Conservation (phyloP, 176 grass and related monocot species). For the Miscanthus lutarioriparius region DNA sequence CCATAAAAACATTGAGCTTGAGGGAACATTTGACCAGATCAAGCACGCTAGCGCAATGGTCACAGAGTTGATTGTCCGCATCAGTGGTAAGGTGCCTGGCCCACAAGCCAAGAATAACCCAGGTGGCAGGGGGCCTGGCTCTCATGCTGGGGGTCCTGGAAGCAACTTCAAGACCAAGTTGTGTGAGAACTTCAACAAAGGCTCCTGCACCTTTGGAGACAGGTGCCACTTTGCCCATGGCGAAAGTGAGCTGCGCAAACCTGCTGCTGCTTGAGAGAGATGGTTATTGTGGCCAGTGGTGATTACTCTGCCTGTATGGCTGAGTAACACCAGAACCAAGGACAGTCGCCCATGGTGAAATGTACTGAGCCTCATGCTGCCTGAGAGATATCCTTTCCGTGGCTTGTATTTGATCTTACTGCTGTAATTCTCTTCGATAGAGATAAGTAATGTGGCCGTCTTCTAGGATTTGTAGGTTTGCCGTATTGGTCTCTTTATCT, state of each 20-base stretch:
- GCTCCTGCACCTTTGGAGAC: constrained; percentile 84
- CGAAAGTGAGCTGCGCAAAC: constrained; percentile 61
- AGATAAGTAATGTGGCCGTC: neutral
- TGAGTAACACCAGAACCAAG: constrained; percentile 14
- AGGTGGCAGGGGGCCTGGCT: neutral
- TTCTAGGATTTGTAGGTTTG: constrained; percentile 27
- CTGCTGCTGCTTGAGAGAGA: constrained; percentile 34
- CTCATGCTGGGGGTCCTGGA: constrained; percentile 38
- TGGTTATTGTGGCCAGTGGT: constrained; percentile 7
- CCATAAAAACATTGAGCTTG: constrained; percentile 87
- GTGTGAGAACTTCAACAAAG: constrained; percentile 93
- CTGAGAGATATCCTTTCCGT: constrained; percentile 4
- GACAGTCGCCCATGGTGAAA: neutral
- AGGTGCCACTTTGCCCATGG: constrained; percentile 93
- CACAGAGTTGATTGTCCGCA: constrained; percentile 76
- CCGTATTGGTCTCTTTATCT: neutral
- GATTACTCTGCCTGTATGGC: constrained; percentile 17
- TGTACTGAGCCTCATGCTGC: neutral
- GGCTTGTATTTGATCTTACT: neutral
- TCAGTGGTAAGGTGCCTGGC: constrained; percentile 44
- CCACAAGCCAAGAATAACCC: constrained; percentile 48
- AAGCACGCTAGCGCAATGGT: constrained; percentile 91
- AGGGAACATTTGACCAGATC: constrained; percentile 96
- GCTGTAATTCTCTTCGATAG: constrained; percentile 28
- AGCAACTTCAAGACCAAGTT: constrained; percentile 90